Evolutionary conservation across 345 rosid genomes (phyloP).

Genomic region (Mallotus nudiflorus): DNA sequence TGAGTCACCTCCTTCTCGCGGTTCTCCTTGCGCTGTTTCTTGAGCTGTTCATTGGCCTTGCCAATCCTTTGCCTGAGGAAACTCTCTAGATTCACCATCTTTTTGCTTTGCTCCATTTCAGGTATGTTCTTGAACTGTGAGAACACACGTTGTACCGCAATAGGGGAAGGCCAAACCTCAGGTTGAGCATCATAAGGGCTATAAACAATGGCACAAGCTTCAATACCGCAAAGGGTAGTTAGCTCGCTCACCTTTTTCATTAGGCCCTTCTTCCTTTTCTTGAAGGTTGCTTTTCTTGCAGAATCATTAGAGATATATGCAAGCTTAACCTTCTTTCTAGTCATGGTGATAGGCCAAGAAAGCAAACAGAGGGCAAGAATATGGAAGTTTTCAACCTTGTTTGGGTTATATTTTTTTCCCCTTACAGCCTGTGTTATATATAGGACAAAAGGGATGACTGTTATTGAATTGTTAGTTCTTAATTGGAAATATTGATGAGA

Average conservation of each 20-base stretch:
- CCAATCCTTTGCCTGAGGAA: slow-evolving; percentile 40
- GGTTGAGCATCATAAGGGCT: slow-evolving; percentile 37
- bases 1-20: slow-evolving; percentile 38
- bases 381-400: not conserved
- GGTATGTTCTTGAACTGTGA: slow-evolving; percentile 39
- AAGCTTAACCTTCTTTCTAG: slow-evolving; percentile 61
- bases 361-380: not conserved
- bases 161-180: slow-evolving; percentile 51
- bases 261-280: slow-evolving; percentile 62
- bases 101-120: slow-evolving; percentile 46
- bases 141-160: slow-evolving; percentile 33
- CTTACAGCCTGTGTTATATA: not conserved
- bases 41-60: slow-evolving; percentile 36
- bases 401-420: not conserved
- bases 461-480: slow-evolving; percentile 2
- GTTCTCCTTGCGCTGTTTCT: slow-evolving; percentile 41
- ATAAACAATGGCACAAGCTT: slow-evolving; percentile 46
- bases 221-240: slow-evolving; percentile 57
- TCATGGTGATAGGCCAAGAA: slow-evolving; percentile 28
- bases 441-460: not conserved
- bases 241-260: slow-evolving; percentile 65
- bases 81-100: slow-evolving; percentile 47
- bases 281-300: slow-evolving; percentile 55
- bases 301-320: slow-evolving; percentile 46
- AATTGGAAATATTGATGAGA: not conserved